These are phyloP conservation scores for Morella rubra DNA, from an alignment of 306 rosid genomes.

Conservation along the genomic window DNA sequence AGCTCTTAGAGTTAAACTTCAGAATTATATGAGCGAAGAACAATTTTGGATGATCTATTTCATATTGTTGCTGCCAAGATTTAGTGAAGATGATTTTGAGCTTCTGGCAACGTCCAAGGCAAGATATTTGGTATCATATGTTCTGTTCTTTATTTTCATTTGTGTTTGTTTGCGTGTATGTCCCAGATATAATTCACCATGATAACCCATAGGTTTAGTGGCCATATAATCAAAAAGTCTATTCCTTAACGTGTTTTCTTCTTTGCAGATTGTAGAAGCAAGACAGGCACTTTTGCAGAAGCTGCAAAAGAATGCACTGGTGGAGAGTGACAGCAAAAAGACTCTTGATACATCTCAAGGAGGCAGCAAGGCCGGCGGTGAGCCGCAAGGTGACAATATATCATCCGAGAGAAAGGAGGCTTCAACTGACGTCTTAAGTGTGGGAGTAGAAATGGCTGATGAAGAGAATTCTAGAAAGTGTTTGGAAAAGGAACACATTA, in stretches of 20 bases:
- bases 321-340: slow-evolving; percentile 31
- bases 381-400: slow-evolving; percentile 28
- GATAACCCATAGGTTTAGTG: slow-evolving; percentile 1
- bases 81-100: slow-evolving; percentile 60
- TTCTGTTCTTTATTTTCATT: slow-evolving; percentile 11
- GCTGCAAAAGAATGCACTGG: slow-evolving; percentile 45
- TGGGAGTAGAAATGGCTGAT: slow-evolving; percentile 46
- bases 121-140: slow-evolving; percentile 33
- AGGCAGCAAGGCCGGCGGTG: slow-evolving; percentile 32
- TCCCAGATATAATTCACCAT: not conserved
- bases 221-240: not conserved
- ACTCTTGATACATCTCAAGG: slow-evolving; percentile 31
- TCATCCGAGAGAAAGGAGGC: slow-evolving; percentile 27
- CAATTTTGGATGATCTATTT: slow-evolving; percentile 90
- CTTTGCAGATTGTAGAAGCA: slow-evolving; percentile 70
- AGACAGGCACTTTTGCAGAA: slow-evolving; percentile 58
- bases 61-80: slow-evolving; percentile 71
- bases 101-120: slow-evolving; percentile 70
- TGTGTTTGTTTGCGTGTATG: slow-evolving; percentile 5
- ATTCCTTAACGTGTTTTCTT: not conserved
- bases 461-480: slow-evolving; percentile 40
- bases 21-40: slow-evolving; percentile 66
- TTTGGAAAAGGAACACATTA: slow-evolving; percentile 45
- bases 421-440: slow-evolving; percentile 35
- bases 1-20: slow-evolving; percentile 53